phyloP scores from a whole-genome alignment of 202 grass and related monocot genomes.

The Bolboschoenoplectus hybrid region DNA sequence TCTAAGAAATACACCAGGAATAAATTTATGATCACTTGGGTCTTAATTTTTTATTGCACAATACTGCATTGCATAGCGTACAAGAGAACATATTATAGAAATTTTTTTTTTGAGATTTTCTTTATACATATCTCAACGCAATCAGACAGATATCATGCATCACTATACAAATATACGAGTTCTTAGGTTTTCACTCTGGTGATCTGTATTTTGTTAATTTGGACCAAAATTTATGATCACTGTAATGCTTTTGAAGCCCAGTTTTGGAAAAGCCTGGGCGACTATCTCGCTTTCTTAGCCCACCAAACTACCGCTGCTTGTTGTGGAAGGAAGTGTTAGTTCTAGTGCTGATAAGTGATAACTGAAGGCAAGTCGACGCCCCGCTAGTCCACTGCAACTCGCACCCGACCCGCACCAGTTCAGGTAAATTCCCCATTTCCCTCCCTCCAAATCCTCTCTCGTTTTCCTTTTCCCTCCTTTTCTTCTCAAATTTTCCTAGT shows the following conservation, averaged over 20 bases:
- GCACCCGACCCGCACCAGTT: constrained; percentile 8
- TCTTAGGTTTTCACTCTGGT: too few relatives aligned
- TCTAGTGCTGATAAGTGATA: not conserved
- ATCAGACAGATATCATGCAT: too few relatives aligned
- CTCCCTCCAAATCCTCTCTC: constrained; percentile 9
- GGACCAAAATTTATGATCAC: too few relatives aligned
- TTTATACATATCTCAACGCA: too few relatives aligned
- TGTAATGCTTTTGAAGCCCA: constrained; percentile 9
- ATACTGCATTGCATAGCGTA: too few relatives aligned
- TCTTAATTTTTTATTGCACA: too few relatives aligned
- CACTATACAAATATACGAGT: too few relatives aligned
- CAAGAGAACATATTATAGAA: too few relatives aligned
- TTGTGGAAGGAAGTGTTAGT: not conserved
- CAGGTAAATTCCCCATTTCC: constrained; percentile 28
- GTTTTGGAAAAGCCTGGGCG: not conserved
- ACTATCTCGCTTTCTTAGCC: not conserved
- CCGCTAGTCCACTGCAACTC: not conserved
- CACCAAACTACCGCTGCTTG: not conserved
- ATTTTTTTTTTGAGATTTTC: too few relatives aligned
- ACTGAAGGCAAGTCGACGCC: not conserved
- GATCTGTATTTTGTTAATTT: too few relatives aligned
- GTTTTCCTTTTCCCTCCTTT: not conserved
- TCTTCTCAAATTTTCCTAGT: not conserved
- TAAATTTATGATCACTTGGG: too few relatives aligned
- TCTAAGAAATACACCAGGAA: too few relatives aligned